These are phyloP conservation scores for Claviceps sp. DNA, from an alignment of 2,329 filamentous ascomycete species.

Conservation along the genomic window DNA sequence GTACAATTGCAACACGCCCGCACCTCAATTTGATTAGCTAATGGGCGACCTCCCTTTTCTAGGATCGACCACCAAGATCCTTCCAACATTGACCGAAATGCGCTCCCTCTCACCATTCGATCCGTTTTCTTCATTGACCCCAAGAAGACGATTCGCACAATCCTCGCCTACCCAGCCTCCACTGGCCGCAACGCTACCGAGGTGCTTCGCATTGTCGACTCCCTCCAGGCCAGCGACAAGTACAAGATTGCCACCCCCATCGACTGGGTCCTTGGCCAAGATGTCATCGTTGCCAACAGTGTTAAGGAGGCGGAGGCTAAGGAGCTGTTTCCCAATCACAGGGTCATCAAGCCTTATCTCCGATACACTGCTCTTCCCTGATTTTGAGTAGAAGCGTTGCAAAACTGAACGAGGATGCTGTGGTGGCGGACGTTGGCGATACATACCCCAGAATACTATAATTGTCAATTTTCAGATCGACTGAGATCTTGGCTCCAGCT, in stretches of 20 bases:
- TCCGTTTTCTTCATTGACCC: constrained; percentile 93
- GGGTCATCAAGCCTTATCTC: constrained; percentile 58
- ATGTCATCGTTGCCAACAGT: constrained; percentile 80
- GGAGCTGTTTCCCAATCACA: constrained; percentile 72
- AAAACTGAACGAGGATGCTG: not conserved
- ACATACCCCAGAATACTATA: no score
- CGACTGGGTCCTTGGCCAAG: constrained; percentile 79
- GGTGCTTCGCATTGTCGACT: constrained; percentile 67
- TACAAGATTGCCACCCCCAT: constrained; percentile 80
- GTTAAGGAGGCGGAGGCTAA: constrained; percentile 76
- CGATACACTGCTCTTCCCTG: constrained; percentile 56
- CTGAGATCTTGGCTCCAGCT: not conserved
- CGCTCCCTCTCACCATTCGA: constrained; percentile 85
- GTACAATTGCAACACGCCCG: no score
- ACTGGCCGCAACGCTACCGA: constrained; percentile 75
- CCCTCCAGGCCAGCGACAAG: constrained; percentile 73
- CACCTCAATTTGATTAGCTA: not conserved
- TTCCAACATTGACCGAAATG: constrained; percentile 69
- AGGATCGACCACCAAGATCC: constrained; percentile 69
- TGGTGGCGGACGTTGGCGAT: no score
- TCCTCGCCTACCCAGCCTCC: constrained; percentile 83
- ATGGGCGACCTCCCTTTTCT: not conserved
- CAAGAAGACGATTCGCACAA: constrained; percentile 82
- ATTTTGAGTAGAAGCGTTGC: constrained; percentile 21
- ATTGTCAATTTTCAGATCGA: not conserved